phyloP scores from a whole-genome alignment of 2,329 filamentous ascomycete species.

The Botryotinia calthae region DNA sequence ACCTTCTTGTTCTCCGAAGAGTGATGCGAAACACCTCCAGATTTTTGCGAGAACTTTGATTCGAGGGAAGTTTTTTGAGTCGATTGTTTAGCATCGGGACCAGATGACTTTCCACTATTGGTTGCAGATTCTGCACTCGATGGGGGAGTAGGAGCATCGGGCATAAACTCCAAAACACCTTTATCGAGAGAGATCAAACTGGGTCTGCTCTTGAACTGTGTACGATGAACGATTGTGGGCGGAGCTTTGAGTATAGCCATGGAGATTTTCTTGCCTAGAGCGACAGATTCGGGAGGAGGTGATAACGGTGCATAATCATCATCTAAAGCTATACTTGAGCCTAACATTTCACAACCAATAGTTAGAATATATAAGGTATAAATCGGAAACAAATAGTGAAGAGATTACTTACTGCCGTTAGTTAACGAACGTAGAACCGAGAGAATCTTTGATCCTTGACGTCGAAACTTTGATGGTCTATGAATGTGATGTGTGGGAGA shows the following conservation, averaged over 20 bases:
- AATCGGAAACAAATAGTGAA: background rate
- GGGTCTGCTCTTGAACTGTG: constrained; percentile 42
- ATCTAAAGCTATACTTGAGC: background rate
- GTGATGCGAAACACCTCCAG: constrained; percentile 31
- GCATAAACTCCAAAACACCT: constrained; percentile 28
- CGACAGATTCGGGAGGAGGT: constrained; percentile 5
- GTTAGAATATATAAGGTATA: background rate
- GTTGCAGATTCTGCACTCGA: constrained; percentile 32
- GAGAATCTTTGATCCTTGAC: constrained; percentile 44
- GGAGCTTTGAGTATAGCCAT: constrained; percentile 42
- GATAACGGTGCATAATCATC: constrained; percentile 14
- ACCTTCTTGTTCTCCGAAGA: constrained; percentile 36
- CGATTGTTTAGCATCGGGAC: constrained; percentile 33
- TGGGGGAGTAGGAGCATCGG: constrained; percentile 30
- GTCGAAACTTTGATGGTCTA: constrained; percentile 41
- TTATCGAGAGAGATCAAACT: constrained; percentile 41
- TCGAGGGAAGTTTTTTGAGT: constrained; percentile 41
- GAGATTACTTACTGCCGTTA: constrained; percentile 38
- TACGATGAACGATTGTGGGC: constrained; percentile 46
- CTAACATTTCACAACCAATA: background rate
- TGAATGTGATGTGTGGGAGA: constrained; percentile 28
- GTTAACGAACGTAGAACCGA: constrained; percentile 45
- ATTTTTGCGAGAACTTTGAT: constrained; percentile 42
- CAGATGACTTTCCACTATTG: constrained; percentile 35
- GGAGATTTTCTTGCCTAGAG: constrained; percentile 40